Evolutionary conservation across 176 grass and related monocot species (phyloP).

Genomic region (Aegilops bicornis): DNA sequence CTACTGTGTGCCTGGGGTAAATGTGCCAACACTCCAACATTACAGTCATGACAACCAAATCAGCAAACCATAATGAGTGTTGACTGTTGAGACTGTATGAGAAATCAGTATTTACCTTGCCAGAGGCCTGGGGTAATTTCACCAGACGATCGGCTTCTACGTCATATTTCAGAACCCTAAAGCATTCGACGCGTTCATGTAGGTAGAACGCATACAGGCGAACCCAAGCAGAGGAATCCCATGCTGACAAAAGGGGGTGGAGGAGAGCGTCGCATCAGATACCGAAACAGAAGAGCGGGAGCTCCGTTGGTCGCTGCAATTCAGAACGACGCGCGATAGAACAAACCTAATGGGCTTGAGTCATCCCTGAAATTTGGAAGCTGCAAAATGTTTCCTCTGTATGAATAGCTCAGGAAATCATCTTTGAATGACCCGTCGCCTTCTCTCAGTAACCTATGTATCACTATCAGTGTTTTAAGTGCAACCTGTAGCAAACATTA

Average conservation of each 20-base stretch:
- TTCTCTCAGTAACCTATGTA: conserved; percentile 85
- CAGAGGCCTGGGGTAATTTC: conserved; percentile 57
- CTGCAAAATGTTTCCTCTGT: conserved; percentile 80
- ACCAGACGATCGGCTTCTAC: conserved; percentile 78
- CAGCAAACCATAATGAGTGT: neutral
- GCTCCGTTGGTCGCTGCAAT: neutral
- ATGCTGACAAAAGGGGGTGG: conserved; percentile 45
- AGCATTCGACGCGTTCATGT: conserved; percentile 84
- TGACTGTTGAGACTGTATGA: neutral
- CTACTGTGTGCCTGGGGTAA: conserved; percentile 79
- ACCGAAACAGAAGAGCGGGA: neutral
- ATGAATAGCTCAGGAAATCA: conserved; percentile 81
- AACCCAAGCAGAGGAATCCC: conserved; percentile 92
- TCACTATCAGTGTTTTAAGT: conserved; percentile 89
- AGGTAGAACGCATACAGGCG: conserved; percentile 80
- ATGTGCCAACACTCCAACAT: conserved; percentile 17
- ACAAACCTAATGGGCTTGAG: conserved; percentile 80
- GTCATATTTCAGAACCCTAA: conserved; percentile 81
- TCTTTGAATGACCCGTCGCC: conserved; percentile 86
- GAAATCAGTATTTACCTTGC: conserved; percentile 45
- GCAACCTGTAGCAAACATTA: conserved; percentile 62
- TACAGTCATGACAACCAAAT: conserved; percentile 6
- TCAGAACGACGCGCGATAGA: neutral
- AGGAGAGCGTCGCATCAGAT: neutral
- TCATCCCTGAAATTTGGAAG: conserved; percentile 93